Evolutionary conservation across 192 early-diverging fungal species (phyloP), one percentile per base, ranked within the genome.

Genomic region (Funneliformis mosseae): DNA sequence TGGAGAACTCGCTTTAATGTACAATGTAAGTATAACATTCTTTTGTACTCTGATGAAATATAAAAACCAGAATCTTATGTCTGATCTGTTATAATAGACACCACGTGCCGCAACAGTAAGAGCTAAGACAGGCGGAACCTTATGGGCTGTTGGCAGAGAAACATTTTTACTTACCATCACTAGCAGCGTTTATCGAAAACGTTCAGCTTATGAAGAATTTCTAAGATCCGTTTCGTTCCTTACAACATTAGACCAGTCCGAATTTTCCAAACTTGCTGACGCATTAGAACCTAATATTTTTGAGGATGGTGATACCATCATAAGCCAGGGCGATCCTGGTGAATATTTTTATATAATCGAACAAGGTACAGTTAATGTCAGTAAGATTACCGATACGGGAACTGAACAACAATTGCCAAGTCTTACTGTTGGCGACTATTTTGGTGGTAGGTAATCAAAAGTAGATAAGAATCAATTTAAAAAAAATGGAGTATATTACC

Each of bases 261-360:
- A 94, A 79, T 79, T 90, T 4, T 85, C 86, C 74, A 94, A 94
- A 83, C 90, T 94, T 66, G 92, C 93, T 1, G 93, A 94, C 82
- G 88, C 90, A 12, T 83, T 94, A 21, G 93, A 94, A 81, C 84
- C 88, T 33, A 80, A 89, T 14, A 82, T 81, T 14, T 94, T 87
- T 84, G 84, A 85, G 61, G 89, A 92, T 69, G 86, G 87, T 55
- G 90, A 92, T 5, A 83, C 84, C 7, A 87, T 94, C 2, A 90
- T 94, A 68, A 78, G 80, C 61, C 92, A 94, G 69, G 91, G 91
- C 2, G 93, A 92, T 71, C 81, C 84, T 48, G 93, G 92, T 3
- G 93, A 94, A 60, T 82, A 86, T 33, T 94, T 94, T 79, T 94
- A 91, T 80, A 85, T 94, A 28, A 91, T 94, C 68, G 93, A 92